Evolutionary conservation across 257 asterid species (phyloP).

Genomic region (Capsicum chinense): DNA sequence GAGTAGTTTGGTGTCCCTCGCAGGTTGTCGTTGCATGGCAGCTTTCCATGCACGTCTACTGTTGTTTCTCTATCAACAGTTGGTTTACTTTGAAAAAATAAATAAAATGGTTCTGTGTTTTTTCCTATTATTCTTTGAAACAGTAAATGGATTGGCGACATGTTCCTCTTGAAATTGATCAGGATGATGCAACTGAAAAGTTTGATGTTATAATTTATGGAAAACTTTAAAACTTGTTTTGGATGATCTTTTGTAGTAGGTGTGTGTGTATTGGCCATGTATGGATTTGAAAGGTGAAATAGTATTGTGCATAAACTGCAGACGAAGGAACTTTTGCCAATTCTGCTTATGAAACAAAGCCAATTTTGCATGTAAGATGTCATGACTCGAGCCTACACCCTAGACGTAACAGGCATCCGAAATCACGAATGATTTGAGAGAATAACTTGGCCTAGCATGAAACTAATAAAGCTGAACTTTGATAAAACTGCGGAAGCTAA

Average conservation of each 20-base stretch:
- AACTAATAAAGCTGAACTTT: too few relatives aligned
- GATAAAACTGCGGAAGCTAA: too few relatives aligned
- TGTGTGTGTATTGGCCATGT: neutral
- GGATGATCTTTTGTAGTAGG: neutral
- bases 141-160: neutral
- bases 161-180: neutral
- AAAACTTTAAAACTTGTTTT: neutral
- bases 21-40: neutral
- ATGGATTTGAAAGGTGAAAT: neutral
- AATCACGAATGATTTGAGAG: too few relatives aligned
- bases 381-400: too few relatives aligned
- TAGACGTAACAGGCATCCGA: too few relatives aligned
- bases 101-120: neutral
- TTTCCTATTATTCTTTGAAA: neutral
- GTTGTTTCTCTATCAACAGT: too few relatives aligned
- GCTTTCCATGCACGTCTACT: neutral
- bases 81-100: too few relatives aligned
- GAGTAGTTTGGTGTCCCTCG: neutral
- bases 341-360: too few relatives aligned
- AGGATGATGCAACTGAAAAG: neutral
- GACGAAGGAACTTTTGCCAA: neutral
- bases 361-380: neutral
- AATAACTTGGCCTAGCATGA: too few relatives aligned
- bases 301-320: neutral
- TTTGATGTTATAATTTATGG: neutral